Base-by-base conservation (phyloP, 495 filamentous ascomycete genomes). In the Xylaria flabelliformis region DNA sequence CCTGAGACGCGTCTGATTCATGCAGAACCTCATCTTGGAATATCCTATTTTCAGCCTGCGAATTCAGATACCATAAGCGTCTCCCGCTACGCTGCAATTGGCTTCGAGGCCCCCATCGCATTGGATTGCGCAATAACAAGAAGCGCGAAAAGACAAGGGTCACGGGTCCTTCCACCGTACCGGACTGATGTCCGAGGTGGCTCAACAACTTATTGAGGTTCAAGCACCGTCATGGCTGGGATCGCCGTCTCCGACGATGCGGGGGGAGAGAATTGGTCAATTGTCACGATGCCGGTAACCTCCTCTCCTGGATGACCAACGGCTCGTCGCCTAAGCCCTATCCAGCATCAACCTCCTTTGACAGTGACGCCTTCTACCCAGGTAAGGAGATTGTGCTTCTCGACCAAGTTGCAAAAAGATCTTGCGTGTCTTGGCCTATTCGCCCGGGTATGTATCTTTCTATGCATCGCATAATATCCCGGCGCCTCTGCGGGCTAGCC, bases 71-170 rank as follows among this genome's bases (percentile, higher is more conserved):
- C 77, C 79, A 78, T 74, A 78, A 64, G 65, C 77, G 51, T 67
- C 74, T 67, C 58, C 75, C 41, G 58, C 72, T 55, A 81, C 70
- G 76, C 76, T 75, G 62, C 64, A 73, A 66, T 74, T 75, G 53
- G 66, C 76, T 68, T 76, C 71, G 75, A 74, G 70, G 71, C 65
- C 75, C 75, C 78, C 62, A 72, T 75, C 76, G 83, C 83, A 83
- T 86, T 82, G 81, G 82, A 76, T 77, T 76, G 76, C 76, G 81
- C 81, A 86, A 85, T 84, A 77, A 83, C 80, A 83, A 75, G 74
- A 50, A 50, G 12, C 75, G 75, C 67, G 76, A 79, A 80, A 74
- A 69, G 73, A 72, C 76, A 64, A 69, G 74, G 74, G 77, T 75
- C 71, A 72, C 74, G 71, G 75, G 73, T 75, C 76, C 65, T 63